A percentile compares a stretch with the other conserved stretches of the same genome.
These are phyloP conservation scores for Mimosa pudica DNA, from an alignment of 306 rosid species.

Conservation along the genomic window DNA sequence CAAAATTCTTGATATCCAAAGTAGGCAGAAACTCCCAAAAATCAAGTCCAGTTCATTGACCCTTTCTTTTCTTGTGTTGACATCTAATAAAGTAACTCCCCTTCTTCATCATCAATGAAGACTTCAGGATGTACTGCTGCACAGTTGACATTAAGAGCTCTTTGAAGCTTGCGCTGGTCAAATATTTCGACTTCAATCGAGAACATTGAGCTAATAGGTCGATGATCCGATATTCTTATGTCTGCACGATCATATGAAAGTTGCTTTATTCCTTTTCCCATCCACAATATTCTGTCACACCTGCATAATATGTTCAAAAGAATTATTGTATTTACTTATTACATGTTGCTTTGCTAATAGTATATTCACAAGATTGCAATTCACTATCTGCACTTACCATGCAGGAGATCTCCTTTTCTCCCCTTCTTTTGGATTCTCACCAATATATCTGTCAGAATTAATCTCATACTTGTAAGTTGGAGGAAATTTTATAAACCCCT, in stretches of 20 bases:
- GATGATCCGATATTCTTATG: slow-evolving; percentile 71
- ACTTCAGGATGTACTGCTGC: slow-evolving; percentile 70
- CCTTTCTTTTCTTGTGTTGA: not conserved
- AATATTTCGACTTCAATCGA: slow-evolving; percentile 83
- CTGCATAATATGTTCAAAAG: slow-evolving; percentile 45
- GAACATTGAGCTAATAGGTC: slow-evolving; percentile 80
- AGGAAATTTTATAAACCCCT: slow-evolving; percentile 77
- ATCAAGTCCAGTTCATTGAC: not conserved
- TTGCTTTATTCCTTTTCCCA: slow-evolving; percentile 84
- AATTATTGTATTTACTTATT: not conserved
- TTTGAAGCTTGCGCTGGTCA: slow-evolving; percentile 72
- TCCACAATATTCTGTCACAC: slow-evolving; percentile 92
- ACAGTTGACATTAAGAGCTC: slow-evolving; percentile 65
- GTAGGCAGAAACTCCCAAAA: not conserved
- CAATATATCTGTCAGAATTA: slow-evolving; percentile 72
- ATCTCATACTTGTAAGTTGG: slow-evolving; percentile 92
- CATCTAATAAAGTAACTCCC: slow-evolving; percentile 26
- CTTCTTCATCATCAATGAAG: slow-evolving; percentile 58
- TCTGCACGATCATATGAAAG: slow-evolving; percentile 67
- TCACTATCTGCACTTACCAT: slow-evolving; percentile 51
- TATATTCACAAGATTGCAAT: not conserved
- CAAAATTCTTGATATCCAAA: slow-evolving; percentile 34
- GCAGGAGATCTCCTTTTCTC: slow-evolving; percentile 96
- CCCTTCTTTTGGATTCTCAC: slow-evolving; percentile 78
- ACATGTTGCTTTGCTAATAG: not conserved